Evolutionary conservation across 768 basidiomycete genomes (phyloP).

Genomic region (Guyanaporus albipodus): DNA sequence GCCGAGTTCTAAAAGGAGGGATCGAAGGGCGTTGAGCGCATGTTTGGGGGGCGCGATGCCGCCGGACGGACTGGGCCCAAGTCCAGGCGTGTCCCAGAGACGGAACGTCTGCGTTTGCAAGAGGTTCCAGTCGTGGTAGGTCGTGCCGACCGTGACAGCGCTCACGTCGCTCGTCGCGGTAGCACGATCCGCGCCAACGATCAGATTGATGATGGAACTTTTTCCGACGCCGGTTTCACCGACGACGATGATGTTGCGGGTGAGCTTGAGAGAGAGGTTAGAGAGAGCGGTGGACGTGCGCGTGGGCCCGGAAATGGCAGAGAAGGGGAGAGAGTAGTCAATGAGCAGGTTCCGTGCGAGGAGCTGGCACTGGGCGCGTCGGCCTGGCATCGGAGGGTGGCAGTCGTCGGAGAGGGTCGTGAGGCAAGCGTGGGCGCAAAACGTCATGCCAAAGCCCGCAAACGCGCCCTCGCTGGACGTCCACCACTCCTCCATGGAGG

Average conservation of each 20-base stretch:
- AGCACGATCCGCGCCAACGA: slow-evolving; percentile 16
- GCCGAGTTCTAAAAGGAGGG: slow-evolving; percentile 22
- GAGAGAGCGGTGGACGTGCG: slow-evolving; percentile 2
- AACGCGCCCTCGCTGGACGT: slow-evolving; percentile 1
- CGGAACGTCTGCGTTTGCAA: slow-evolving; percentile 21
- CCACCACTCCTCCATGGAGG: slow-evolving; percentile 28
- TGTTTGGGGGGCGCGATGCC: slow-evolving; percentile 4
- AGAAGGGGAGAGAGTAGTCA: slow-evolving; percentile 16
- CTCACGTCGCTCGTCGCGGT: slow-evolving; percentile 11
- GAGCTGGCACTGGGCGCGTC: slow-evolving; percentile 11
- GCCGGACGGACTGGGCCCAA: slow-evolving; percentile 14
- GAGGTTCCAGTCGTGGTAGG: slow-evolving; percentile 22
- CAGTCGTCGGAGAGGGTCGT: slow-evolving; percentile 22
- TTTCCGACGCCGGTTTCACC: slow-evolving; percentile 35
- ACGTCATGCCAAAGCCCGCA: slow-evolving; percentile 9
- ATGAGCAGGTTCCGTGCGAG: slow-evolving; percentile 23
- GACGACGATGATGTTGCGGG: slow-evolving; percentile 36
- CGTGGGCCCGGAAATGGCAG: neutral
- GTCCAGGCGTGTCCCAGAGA: slow-evolving; percentile 25
- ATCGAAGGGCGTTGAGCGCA: slow-evolving; percentile 17
- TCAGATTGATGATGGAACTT: slow-evolving; percentile 21
- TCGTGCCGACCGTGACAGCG: slow-evolving; percentile 19
- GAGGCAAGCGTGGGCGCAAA: slow-evolving; percentile 21
- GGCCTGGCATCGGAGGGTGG: slow-evolving; percentile 16
- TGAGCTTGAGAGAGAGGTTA: slow-evolving; percentile 15